These are phyloP conservation scores for Aspergillus transmontanensis DNA, from an alignment of 2,329 filamentous ascomycete genomes.

Conservation along the genomic window DNA sequence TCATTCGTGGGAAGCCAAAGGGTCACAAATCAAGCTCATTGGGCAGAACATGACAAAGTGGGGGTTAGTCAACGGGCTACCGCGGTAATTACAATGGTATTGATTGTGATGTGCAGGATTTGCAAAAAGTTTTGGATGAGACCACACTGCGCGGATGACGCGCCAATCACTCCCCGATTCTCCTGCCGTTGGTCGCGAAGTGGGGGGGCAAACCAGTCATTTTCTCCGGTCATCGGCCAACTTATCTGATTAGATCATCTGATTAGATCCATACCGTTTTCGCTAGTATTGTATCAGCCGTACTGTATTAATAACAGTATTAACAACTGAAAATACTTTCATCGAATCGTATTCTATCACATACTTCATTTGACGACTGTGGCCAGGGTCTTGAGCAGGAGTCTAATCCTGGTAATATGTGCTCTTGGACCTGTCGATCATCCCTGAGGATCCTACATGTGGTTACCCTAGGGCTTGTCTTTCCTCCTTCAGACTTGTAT, in stretches of 20 bases:
- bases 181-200: slow-evolving; percentile 7
- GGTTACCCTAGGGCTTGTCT: background rate
- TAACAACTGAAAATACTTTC: background rate
- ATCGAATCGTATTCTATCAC: background rate
- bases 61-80: slow-evolving; percentile 1
- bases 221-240: slow-evolving; percentile 22
- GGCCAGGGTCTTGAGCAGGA: background rate
- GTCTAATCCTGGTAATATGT: background rate
- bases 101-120: slow-evolving; percentile 1
- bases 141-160: slow-evolving; percentile 8
- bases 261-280: slow-evolving; percentile 24
- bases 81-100: slow-evolving; percentile 3
- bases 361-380: background rate
- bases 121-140: background rate
- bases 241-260: slow-evolving; percentile 33
- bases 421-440: background rate
- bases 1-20: slow-evolving; percentile 18
- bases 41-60: slow-evolving; percentile 7
- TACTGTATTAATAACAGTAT: background rate
- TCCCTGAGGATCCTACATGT: background rate
- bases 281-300: background rate
- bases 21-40: slow-evolving; percentile 12
- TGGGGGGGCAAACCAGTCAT: background rate
- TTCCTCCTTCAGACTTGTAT: background rate
- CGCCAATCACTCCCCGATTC: slow-evolving; percentile 6